Base-by-base conservation (phyloP, 257 asterid species). In the Nyctanthes arbortristis region DNA sequence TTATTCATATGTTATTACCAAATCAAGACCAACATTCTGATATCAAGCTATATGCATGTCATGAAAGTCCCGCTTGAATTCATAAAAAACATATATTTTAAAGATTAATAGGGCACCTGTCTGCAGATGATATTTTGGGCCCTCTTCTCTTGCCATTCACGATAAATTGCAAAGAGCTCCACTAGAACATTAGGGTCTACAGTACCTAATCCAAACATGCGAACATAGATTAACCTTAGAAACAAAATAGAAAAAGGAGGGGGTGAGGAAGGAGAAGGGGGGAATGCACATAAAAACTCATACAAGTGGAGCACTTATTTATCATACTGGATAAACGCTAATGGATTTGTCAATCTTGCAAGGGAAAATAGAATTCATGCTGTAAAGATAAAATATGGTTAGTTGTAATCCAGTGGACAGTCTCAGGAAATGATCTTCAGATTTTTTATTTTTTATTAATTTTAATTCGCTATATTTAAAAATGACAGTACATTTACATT, bases 131-230 rank as follows among this genome's bases (percentile, higher is more conserved):
- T 88, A 39, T 61, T 84, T 77, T 79, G 83, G 24, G 89, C 82
- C 71, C 84, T 84, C 76, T 80, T 80, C 79, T 89, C 98, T 78
- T 89, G 93, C 99, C 96, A 91, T 49, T 88, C 84, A 31, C 89
- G 96, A 73, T 86, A 91, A 71, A 85, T 67, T 16, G 93, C 80
- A 79, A 94, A 89, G 76, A 94, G 94, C 84, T 94, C 98, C 74
- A 89, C 85, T 70, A 94, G 85, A 61, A 91, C 88, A 77, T 87
- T 88, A 73, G 97, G 97, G 73, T 88, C 73, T 68, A 94, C 81
- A 8, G 86, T 81, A 66, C 96, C 97, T 91, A 72, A 59, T 68
- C 31, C 76, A 83, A 79, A 62, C 75, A 66, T 32, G 80, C 52
- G 30, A 49, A 58, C 7, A 43, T 13, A 34, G 59, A 63, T 60